phyloP scores from a whole-genome alignment of 306 rosid genomes.

The Hippophae tibetana region DNA sequence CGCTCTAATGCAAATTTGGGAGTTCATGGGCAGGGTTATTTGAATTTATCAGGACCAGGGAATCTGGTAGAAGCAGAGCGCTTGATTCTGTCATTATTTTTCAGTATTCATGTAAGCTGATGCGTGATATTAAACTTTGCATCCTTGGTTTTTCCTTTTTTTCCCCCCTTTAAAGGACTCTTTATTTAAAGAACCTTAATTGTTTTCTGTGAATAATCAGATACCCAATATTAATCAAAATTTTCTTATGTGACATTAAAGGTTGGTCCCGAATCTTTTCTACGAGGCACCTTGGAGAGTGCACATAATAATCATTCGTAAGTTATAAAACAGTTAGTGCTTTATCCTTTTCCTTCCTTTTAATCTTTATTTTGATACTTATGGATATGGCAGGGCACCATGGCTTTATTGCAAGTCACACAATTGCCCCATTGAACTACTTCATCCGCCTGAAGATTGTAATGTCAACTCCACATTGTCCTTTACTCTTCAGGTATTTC shows the following conservation, averaged over 20 bases:
- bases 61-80: constrained; percentile 88
- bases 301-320: constrained; percentile 36
- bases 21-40: constrained; percentile 88
- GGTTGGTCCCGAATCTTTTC: constrained; percentile 83
- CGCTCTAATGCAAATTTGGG: constrained; percentile 94
- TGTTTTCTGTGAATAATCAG: no score
- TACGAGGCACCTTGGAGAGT: constrained; percentile 74
- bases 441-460: constrained; percentile 97
- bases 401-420: constrained; percentile 59
- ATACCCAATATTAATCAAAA: background rate
- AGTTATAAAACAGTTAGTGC: constrained; percentile 25
- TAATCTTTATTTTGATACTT: constrained; percentile 8
- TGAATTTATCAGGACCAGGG: constrained; percentile 93
- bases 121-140: constrained; percentile 6
- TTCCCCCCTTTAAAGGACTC: no score
- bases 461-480: constrained; percentile 85
- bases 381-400: constrained; percentile 44
- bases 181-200: background rate
- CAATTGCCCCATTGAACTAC: constrained; percentile 73
- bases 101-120: constrained; percentile 55
- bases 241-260: constrained; percentile 28
- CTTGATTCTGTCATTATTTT: constrained; percentile 72
- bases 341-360: constrained; percentile 6
- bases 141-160: background rate
- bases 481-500: constrained; percentile 92